These are phyloP conservation scores for Chaetomium sp. DNA, from an alignment of 2,329 filamentous ascomycete species.

Conservation along the genomic window DNA sequence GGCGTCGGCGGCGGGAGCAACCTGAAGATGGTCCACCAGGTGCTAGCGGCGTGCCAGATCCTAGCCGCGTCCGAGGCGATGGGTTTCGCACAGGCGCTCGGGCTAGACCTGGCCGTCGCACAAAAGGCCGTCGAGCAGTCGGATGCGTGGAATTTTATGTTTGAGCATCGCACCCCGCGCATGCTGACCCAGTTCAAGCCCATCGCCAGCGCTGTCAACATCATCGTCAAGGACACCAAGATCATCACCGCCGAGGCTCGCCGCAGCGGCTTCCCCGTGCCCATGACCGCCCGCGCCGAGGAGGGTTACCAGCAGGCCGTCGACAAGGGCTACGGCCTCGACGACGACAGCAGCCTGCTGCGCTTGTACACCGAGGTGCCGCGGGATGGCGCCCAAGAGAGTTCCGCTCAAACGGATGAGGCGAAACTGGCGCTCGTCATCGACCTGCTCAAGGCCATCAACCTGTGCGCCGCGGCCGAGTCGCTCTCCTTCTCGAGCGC, in stretches of 20 bases:
- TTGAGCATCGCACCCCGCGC: slow-evolving; percentile 51
- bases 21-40: slow-evolving; percentile 59
- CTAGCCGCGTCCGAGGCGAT: slow-evolving; percentile 53
- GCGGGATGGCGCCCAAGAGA: slow-evolving; percentile 28
- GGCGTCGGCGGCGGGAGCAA: slow-evolving; percentile 55
- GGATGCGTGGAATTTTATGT: slow-evolving; percentile 54
- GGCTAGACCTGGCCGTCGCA: slow-evolving; percentile 41
- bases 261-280: slow-evolving; percentile 50
- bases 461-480: slow-evolving; percentile 39
- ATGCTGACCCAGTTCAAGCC: slow-evolving; percentile 49
- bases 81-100: slow-evolving; percentile 51
- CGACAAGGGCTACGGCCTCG: slow-evolving; percentile 45
- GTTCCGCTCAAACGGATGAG: slow-evolving; percentile 27
- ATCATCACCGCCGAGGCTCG: slow-evolving; percentile 64
- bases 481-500: slow-evolving; percentile 36
- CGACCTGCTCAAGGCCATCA: slow-evolving; percentile 37
- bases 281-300: slow-evolving; percentile 57
- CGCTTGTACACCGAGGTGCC: slow-evolving; percentile 35
- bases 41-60: slow-evolving; percentile 58
- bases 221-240: slow-evolving; percentile 54
- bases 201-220: slow-evolving; percentile 51
- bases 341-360: slow-evolving; percentile 40
- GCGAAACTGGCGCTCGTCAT: slow-evolving; percentile 34
- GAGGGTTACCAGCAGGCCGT: slow-evolving; percentile 57
- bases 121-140: slow-evolving; percentile 40